A percentile compares a stretch with the other conserved stretches of the same genome.
Evolutionary conservation across 352 stramenopile genomes (phyloP).

Genomic region (Phytopythium oedochilum): DNA sequence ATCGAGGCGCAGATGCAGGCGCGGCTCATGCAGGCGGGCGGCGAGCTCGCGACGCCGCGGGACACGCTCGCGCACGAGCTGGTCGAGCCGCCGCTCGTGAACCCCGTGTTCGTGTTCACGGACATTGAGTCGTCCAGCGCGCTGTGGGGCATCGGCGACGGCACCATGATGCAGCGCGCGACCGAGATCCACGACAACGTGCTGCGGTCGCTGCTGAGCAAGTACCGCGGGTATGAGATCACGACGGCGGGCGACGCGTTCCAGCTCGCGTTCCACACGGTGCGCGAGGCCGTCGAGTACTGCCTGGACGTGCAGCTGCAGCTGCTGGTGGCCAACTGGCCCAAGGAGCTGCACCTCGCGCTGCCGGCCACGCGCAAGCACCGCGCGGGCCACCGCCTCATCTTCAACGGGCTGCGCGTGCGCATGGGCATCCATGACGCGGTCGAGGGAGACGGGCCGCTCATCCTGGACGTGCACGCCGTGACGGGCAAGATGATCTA

Average conservation of each 20-base stretch:
- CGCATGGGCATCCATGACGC: conserved; percentile 54
- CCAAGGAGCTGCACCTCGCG: conserved; percentile 46
- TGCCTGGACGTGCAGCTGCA: conserved; percentile 56
- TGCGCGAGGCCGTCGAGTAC: conserved; percentile 56
- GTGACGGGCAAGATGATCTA: conserved; percentile 49
- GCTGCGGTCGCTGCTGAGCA: conserved; percentile 26
- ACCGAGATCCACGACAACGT: conserved; percentile 42
- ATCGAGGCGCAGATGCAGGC: conserved; percentile 25
- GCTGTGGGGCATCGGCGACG: conserved; percentile 46
- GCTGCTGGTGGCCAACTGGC: conserved; percentile 48
- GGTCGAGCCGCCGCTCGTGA: conserved; percentile 15
- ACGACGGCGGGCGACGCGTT: conserved; percentile 69
- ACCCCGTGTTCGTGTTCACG: conserved; percentile 59
- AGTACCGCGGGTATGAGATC: conserved; percentile 68
- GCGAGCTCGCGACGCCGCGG: conserved; percentile 15
- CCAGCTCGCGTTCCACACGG: conserved; percentile 64
- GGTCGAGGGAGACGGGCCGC: conserved; percentile 24
- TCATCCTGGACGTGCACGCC: conserved; percentile 30
- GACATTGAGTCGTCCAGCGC: conserved; percentile 65
- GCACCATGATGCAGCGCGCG: conserved; percentile 37
- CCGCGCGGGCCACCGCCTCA: conserved; percentile 21
- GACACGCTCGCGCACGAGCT: conserved; percentile 8
- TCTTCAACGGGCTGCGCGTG: conserved; percentile 46
- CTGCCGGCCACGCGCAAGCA: conserved; percentile 39
- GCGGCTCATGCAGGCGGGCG: conserved; percentile 30